Conservation (phyloP, 345 rosid genomes). For the Acer negundo region DNA sequence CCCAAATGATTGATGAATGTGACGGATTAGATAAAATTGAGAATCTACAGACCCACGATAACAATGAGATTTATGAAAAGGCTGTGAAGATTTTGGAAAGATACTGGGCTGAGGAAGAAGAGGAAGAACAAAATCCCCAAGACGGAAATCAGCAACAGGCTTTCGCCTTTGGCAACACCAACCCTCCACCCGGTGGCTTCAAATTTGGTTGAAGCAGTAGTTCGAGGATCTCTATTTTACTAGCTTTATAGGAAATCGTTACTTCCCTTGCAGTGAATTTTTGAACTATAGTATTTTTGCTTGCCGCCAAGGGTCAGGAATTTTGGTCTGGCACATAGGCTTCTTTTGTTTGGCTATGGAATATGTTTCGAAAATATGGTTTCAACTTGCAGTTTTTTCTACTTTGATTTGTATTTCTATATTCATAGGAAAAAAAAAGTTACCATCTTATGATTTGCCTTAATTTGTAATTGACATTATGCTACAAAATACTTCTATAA, state of each 20-base stretch:
- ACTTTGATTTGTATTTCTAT: constrained; percentile 14
- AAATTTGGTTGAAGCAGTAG: constrained; percentile 52
- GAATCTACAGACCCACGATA: constrained; percentile 76
- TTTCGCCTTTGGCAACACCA: constrained; percentile 57
- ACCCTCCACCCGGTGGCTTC: constrained; percentile 66
- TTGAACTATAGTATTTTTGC: constrained; percentile 8
- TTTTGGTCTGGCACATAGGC: constrained; percentile 50
- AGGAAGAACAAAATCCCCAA: constrained; percentile 45
- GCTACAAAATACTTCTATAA: background rate
- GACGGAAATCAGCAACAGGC: constrained; percentile 45
- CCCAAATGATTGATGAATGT: constrained; percentile 70
- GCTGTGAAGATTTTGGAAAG: constrained; percentile 80
- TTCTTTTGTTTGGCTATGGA: constrained; percentile 20
- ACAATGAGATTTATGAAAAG: constrained; percentile 82
- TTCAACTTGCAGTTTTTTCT: constrained; percentile 17
- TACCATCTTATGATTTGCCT: constrained; percentile 1
- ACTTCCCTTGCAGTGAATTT: constrained; percentile 13
- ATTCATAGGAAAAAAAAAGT: constrained; percentile 18
- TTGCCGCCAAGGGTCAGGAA: constrained; percentile 40
- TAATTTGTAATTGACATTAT: constrained; percentile 12
- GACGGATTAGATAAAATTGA: constrained; percentile 83
- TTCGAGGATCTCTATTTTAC: constrained; percentile 13
- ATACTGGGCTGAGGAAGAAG: constrained; percentile 82
- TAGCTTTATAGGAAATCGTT: constrained; percentile 16
- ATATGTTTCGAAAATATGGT: constrained; percentile 7